Percentiles rank a stretch among this genome's conserved stretches.
phyloP scores from a whole-genome alignment of 2,329 filamentous ascomycete species.

The Arachnopeziza araneosa region DNA sequence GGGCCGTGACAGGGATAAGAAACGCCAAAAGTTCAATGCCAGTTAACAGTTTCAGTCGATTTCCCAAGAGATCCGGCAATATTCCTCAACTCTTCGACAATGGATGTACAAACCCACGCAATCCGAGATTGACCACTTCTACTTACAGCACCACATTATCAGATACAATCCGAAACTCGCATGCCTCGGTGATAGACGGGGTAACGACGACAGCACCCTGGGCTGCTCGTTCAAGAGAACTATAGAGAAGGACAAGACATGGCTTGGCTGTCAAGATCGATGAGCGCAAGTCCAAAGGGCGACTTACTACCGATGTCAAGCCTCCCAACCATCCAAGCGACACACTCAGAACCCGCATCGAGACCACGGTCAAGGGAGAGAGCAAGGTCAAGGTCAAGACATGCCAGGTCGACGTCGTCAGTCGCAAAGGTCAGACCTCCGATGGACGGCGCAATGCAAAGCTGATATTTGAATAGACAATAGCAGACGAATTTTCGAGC shows the following conservation, averaged over 20 bases:
- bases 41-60: not conserved
- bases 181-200: constrained; percentile 30
- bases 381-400: constrained; percentile 23
- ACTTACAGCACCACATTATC: not conserved
- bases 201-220: constrained; percentile 26
- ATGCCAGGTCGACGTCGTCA: constrained; percentile 28
- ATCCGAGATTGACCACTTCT: not conserved
- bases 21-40: not conserved
- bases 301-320: constrained; percentile 27
- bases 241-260: constrained; percentile 17
- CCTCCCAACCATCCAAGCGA: constrained; percentile 20
- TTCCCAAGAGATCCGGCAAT: not conserved
- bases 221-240: constrained; percentile 27
- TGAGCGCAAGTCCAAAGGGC: constrained; percentile 19
- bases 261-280: constrained; percentile 28
- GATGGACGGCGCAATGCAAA: not conserved
- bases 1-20: not conserved
- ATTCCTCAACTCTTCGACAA: not conserved
- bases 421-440: constrained; percentile 26
- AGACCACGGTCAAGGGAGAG: constrained; percentile 21
- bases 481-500: constrained; percentile 55
- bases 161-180: constrained; percentile 8
- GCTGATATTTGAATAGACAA: constrained; percentile 25
- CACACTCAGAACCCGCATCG: constrained; percentile 21
- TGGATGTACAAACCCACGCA: not conserved